A percentile compares a stretch with the other conserved stretches of the same genome.
phyloP scores from a whole-genome alignment of 2,329 filamentous ascomycete genomes.

The Diaporthe sp. region DNA sequence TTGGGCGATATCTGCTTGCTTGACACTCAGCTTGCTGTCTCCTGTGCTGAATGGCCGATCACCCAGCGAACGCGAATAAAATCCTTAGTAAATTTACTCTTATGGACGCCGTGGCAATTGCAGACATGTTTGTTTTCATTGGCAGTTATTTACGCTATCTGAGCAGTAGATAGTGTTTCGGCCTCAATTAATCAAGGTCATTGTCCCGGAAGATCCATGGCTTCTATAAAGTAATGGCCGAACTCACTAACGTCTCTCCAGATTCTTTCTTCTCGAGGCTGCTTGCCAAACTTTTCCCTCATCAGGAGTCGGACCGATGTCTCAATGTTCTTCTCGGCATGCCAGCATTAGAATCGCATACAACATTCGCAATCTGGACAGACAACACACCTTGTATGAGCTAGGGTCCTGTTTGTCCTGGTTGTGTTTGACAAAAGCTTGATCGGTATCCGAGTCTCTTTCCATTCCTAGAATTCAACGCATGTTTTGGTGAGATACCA shows the following conservation, averaged over 20 bases:
- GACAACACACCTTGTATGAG: conserved; percentile 13
- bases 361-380: neutral
- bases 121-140: no score
- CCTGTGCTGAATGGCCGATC: neutral
- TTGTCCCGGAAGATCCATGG: conserved; percentile 16
- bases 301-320: neutral
- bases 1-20: neutral
- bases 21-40: neutral
- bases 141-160: no score
- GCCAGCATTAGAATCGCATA: neutral
- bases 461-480: conserved; percentile 4
- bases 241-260: conserved; percentile 23
- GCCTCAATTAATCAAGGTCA: neutral
- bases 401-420: neutral
- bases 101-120: neutral
- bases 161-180: neutral
- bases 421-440: conserved; percentile 20
- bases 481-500: neutral
- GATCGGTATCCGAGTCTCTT: conserved; percentile 20
- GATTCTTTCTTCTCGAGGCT: neutral
- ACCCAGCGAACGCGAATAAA: neutral
- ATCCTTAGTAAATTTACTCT: neutral
- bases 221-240: conserved; percentile 13
- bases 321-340: neutral
- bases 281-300: neutral